Evolutionary conservation across 2,329 filamentous ascomycete genomes (phyloP).

Genomic region (Colletotrichum sp.): DNA sequence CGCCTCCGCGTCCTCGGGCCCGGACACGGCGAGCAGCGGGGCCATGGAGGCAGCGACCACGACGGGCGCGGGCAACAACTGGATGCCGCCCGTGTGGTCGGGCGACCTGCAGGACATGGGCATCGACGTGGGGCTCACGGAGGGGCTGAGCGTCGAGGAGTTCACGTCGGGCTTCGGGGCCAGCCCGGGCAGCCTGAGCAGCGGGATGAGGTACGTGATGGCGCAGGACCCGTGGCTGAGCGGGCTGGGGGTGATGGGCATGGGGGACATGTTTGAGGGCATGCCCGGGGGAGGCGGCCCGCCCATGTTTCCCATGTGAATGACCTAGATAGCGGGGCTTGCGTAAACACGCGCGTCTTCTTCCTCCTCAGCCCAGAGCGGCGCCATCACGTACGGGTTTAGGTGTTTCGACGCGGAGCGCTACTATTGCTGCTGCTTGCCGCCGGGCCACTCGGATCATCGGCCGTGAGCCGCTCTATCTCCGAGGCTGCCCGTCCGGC

Average conservation of each 20-base stretch:
- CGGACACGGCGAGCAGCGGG: not conserved
- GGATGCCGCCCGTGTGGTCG: not conserved
- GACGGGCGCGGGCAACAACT: not conserved
- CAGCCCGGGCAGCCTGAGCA: conserved; percentile 10
- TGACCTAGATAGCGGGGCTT: not conserved
- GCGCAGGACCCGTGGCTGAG: conserved; percentile 44
- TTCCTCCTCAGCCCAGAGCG: not conserved
- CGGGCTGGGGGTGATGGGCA: conserved; percentile 32
- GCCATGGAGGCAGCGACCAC: not conserved
- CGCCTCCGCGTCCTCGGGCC: not conserved
- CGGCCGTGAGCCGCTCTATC: not conserved
- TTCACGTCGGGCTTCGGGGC: conserved; percentile 19
- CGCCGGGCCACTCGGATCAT: not conserved
- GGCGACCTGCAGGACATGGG: conserved; percentile 15
- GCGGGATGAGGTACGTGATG: conserved; percentile 39
- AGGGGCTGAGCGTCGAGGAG: conserved; percentile 20
- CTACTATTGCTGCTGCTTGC: not conserved
- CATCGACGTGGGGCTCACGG: conserved; percentile 13
- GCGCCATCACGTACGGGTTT: not conserved
- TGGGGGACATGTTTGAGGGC: conserved; percentile 35
- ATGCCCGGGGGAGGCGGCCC: conserved; percentile 31
- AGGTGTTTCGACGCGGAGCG: not conserved
- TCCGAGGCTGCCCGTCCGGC: not conserved
- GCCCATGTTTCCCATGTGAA: conserved; percentile 39
- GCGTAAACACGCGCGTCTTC: not conserved